Base-by-base conservation (phyloP, 208 protist species). In the Trypanosoma melophagium region DNA sequence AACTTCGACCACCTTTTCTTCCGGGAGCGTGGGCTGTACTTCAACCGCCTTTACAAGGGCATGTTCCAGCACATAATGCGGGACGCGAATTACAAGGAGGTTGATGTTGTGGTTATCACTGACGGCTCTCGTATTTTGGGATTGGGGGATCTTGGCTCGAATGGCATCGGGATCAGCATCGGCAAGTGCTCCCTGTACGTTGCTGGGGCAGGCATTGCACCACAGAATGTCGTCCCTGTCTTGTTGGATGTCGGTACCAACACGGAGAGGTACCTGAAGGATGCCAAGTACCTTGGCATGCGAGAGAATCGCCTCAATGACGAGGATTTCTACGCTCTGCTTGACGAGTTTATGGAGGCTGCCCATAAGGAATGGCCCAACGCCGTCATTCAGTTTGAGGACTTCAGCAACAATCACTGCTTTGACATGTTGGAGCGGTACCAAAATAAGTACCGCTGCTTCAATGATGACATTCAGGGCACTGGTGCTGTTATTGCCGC, bases 381-480 rank as follows among this genome's bases (percentile, higher is more conserved):
- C 41, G 66, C 73, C 38, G 69, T 87, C 17, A 65, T 97, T 9
- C 94, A 98, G 83, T 98, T 98, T 49, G 97, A 98, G 79, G 97
- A 99, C 77, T 98, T 99, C 71, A 83, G 77, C 54, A 98, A 90
- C 71, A 83, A 90, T 63, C 84, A 97, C 74, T 93, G 87, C 58
- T 98, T 97, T 62, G 77, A 84, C 13, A 86, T 99, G 44, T 80
- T 99, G 9, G 83, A 95, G 44, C 69, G 80, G 31, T 98, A 98
- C 76, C 74, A 86, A 28, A 72, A 92, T 19, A 76, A 87, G 66
- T 81, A 88, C 41, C 76, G 86, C 35, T 97, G 88, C 79, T 99
- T 99, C 85, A 99, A 99, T 69, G 97, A 99, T 62, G 97, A 99
- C 79, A 98, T 99, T 69, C 97, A 98, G 77, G 96, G 93, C 70